Evolutionary conservation across 2,329 filamentous ascomycete species (phyloP).

Genomic region (Aspergillus costaricaensis): DNA sequence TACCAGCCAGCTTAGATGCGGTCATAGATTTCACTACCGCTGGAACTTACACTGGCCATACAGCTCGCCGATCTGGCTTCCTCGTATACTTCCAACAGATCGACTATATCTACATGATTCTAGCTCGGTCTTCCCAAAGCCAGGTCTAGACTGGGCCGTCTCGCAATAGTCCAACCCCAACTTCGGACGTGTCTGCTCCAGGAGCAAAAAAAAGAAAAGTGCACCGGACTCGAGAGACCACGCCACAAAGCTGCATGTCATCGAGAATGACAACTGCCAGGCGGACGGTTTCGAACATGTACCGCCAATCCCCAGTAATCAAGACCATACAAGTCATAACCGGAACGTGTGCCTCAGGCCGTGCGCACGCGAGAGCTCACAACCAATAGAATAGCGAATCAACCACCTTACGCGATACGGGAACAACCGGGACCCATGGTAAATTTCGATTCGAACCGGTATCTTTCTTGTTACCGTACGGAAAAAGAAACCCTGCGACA

Average conservation of each 20-base stretch:
- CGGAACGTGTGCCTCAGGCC: slow-evolving; percentile 24
- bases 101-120: not conserved
- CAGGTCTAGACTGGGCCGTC: not conserved
- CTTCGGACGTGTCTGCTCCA: not conserved
- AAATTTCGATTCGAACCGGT: slow-evolving; percentile 21
- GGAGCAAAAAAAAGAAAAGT: not conserved
- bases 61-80: not conserved
- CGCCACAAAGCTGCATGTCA: slow-evolving; percentile 9
- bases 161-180: not conserved
- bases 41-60: not conserved
- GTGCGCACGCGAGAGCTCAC: slow-evolving; percentile 9
- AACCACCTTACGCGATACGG: slow-evolving; percentile 42
- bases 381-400: slow-evolving; percentile 24
- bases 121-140: not conserved
- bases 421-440: slow-evolving; percentile 41
- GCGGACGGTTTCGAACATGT: not conserved
- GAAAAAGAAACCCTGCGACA: not conserved
- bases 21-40: not conserved
- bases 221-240: not conserved
- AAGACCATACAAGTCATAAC: slow-evolving; percentile 3
- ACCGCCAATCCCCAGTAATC: not conserved
- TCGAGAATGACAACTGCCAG: not conserved
- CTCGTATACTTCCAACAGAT: not conserved
- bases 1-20: not conserved
- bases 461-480: slow-evolving; percentile 7